phyloP scores from a whole-genome alignment of 1,284 basidiomycete species.

The Malassezia sympodialis region DNA sequence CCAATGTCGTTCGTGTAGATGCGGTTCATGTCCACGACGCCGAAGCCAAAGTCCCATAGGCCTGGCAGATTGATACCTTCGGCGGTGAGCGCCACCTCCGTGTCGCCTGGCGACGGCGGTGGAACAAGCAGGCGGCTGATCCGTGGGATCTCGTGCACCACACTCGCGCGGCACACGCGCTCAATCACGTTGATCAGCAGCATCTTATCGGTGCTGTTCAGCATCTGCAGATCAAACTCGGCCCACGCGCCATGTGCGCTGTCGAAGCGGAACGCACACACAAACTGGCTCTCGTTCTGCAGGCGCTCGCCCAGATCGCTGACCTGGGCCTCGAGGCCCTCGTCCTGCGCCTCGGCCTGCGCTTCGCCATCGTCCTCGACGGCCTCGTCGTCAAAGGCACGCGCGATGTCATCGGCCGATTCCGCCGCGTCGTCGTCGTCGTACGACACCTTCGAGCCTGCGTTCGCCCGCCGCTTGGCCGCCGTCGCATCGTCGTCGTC shows the following conservation, averaged over 20 bases:
- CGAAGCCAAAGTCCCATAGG: constrained; percentile 74
- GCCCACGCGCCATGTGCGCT: constrained; percentile 52
- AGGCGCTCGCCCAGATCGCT: constrained; percentile 49
- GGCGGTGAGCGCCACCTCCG: constrained; percentile 30
- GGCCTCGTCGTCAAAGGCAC: constrained; percentile 52
- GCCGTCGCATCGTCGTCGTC: constrained; percentile 67
- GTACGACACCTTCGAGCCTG: constrained; percentile 64
- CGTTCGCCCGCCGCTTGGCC: constrained; percentile 57
- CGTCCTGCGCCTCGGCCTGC: constrained; percentile 23
- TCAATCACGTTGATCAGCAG: constrained; percentile 47
- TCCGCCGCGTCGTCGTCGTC: constrained; percentile 50
- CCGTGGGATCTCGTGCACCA: constrained; percentile 44
- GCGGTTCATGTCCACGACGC: constrained; percentile 69
- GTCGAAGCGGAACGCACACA: constrained; percentile 65
- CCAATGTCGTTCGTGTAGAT: constrained; percentile 94
- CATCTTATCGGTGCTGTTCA: constrained; percentile 39
- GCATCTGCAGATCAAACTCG: constrained; percentile 40
- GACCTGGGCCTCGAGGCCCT: constrained; percentile 35
- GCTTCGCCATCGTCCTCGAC: constrained; percentile 19
- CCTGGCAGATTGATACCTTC: constrained; percentile 64
- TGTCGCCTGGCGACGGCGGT: constrained; percentile 31
- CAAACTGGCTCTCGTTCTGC: constrained; percentile 54
- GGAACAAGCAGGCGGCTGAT: constrained; percentile 39
- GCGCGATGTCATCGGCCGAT: constrained; percentile 58
- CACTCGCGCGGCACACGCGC: constrained; percentile 37